These are phyloP conservation scores for Achlya hypogyna DNA, from an alignment of 352 stramenopile species.

Conservation along the genomic window DNA sequence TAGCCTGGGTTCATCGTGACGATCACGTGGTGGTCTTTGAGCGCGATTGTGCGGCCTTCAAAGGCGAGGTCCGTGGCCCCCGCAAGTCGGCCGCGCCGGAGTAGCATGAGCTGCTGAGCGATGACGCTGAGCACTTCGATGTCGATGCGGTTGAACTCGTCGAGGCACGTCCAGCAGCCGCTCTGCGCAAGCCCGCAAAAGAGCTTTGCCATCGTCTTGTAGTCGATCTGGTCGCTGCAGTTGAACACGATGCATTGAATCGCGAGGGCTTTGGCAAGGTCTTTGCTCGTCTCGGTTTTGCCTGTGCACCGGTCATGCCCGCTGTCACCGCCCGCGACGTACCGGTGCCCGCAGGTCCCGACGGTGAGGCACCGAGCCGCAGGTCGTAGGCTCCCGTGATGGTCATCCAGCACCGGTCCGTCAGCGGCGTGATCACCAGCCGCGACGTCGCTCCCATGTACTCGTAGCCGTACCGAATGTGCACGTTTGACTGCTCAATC, in stretches of 20 bases:
- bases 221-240: conserved; percentile 93
- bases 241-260: conserved; percentile 94
- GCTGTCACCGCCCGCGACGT: not conserved
- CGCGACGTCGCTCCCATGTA: conserved; percentile 87
- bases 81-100: conserved; percentile 44
- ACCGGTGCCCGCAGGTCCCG: conserved; percentile 77
- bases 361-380: conserved; percentile 80
- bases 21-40: conserved; percentile 70
- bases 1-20: conserved; percentile 87
- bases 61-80: conserved; percentile 34
- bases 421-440: conserved; percentile 91
- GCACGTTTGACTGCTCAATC: conserved; percentile 53
- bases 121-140: conserved; percentile 84
- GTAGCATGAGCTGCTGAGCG: conserved; percentile 69
- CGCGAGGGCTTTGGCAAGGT: conserved; percentile 85
- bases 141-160: conserved; percentile 88
- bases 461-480: conserved; percentile 83
- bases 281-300: conserved; percentile 94
- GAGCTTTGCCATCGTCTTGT: conserved; percentile 80
- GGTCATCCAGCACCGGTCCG: conserved; percentile 91
- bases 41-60: conserved; percentile 41
- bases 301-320: conserved; percentile 22
- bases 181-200: conserved; percentile 74
- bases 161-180: conserved; percentile 75
- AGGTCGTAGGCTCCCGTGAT: conserved; percentile 85